Evolutionary conservation across 345 rosid species (phyloP), one percentile per base, ranked within the genome.

Genomic region (Hibiscus syriacus): DNA sequence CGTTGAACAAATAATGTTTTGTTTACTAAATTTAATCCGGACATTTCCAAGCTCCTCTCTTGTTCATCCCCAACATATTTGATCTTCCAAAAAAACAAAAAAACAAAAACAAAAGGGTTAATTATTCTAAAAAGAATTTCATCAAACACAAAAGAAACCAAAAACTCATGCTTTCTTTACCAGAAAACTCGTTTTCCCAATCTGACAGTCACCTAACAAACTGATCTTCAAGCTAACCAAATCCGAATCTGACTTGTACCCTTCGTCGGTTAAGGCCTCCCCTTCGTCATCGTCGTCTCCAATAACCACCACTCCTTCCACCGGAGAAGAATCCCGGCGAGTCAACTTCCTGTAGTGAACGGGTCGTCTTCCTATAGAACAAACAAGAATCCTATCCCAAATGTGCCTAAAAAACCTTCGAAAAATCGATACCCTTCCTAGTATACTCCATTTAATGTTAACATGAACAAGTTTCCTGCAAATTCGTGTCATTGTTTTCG

Each of bases 171-270:
- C 32, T 45, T 61, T 65, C 83, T 73, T n/a, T 62, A 94, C 99
- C 82, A 89, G 79, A 73, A 94, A 94, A 82, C 86, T 87, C 13
- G 99, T 91, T 62, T 94, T 94, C 65, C 99, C 99, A 76, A 86
- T 87, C 72, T 82, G 96, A 74, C 91, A 89, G 74, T 94, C 99
- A 16, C 97, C 99, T 72, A 94, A 71, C 79, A 94, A 77, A 41
- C 95, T 90, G 72, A 94, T 89, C 90, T 94, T 94, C 78, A 94
- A 78, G 43, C 76, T 69, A 68, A 94, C 92, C 82, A 94, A 87
- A 84, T 94, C 92, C 6, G 88, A 79, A 81, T 86, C 96, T 46
- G 83, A 66, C 66, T 78, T 82, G 25, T 61, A 77, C 77, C 82
- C 84, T 10, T 68, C 74, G 12, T 60, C 76, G 9, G 60, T 30